Conservation (phyloP, 2,329 filamentous ascomycete genomes). For the Piedraia hortae region DNA sequence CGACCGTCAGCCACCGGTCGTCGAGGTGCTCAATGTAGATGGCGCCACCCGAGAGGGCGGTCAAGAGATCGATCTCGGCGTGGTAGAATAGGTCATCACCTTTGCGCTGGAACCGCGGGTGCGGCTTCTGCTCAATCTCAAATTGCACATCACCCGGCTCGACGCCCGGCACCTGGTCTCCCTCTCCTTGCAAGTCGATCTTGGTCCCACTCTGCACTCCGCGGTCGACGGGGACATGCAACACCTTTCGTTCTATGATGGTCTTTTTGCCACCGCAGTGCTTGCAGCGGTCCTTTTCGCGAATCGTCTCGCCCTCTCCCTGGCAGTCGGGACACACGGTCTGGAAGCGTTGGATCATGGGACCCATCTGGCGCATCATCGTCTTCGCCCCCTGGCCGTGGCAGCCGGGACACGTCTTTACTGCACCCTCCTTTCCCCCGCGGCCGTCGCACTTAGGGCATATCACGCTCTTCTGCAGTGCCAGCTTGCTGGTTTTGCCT, state of each 20-base stretch:
- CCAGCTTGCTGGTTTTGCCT: constrained; percentile 91
- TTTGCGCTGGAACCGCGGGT: constrained; percentile 78
- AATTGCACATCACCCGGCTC: constrained; percentile 91
- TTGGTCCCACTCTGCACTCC: constrained; percentile 85
- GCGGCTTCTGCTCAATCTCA: constrained; percentile 98
- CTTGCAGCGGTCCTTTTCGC: constrained; percentile 95
- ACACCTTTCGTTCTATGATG: constrained; percentile 82
- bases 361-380: constrained; percentile 99
- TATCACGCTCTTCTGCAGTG: constrained; percentile 89
- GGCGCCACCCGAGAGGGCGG: constrained; percentile 69
- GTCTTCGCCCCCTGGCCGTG: constrained; percentile 96
- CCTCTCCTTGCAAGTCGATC: constrained; percentile 90
- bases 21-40: constrained; percentile 91
- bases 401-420: constrained; percentile 73
- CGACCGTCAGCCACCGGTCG: constrained; percentile 83
- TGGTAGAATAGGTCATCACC: constrained; percentile 91
- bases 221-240: constrained; percentile 90
- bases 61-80: constrained; percentile 84
- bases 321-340: constrained; percentile 96
- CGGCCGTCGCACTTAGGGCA: constrained; percentile 83
- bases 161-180: constrained; percentile 81
- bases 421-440: constrained; percentile 92
- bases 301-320: constrained; percentile 87
- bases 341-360: constrained; percentile 99
- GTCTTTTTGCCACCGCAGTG: constrained; percentile 94